Conservation (phyloP, 2,329 filamentous ascomycete genomes). For the Teratosphaeria epicoccoides region DNA sequence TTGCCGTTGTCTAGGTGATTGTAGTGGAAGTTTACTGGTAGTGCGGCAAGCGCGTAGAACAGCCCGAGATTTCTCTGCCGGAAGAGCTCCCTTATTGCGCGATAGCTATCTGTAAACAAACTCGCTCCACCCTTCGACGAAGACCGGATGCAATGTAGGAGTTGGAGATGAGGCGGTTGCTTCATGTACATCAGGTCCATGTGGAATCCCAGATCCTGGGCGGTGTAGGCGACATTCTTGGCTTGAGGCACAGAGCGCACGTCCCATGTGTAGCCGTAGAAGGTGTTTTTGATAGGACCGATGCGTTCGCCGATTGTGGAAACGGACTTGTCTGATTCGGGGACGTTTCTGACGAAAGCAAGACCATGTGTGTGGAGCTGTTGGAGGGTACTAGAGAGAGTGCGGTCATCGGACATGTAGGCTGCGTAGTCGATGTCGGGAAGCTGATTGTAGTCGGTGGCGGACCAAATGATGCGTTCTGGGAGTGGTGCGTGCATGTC, state of each 20-base stretch:
- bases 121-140: conserved; percentile 71
- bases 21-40: conserved; percentile 38
- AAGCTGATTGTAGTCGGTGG: conserved; percentile 36
- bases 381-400: conserved; percentile 51
- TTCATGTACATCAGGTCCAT: conserved; percentile 86
- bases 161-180: conserved; percentile 68
- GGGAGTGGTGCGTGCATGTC: neutral
- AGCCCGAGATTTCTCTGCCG: conserved; percentile 4
- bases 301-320: conserved; percentile 59
- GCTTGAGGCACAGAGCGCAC: conserved; percentile 71
- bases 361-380: conserved; percentile 59
- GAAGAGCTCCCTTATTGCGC: conserved; percentile 39
- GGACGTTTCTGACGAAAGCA: conserved; percentile 65
- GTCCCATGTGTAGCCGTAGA: conserved; percentile 87
- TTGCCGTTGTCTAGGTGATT: conserved; percentile 37
- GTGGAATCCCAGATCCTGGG: conserved; percentile 70
- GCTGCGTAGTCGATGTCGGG: conserved; percentile 56
- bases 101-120: conserved; percentile 68
- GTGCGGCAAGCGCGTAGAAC: conserved; percentile 8
- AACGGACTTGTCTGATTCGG: conserved; percentile 44
- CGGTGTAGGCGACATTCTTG: conserved; percentile 85
- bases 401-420: conserved; percentile 53
- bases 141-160: conserved; percentile 82
- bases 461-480: conserved; percentile 34
- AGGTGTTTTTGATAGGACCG: conserved; percentile 70